phyloP scores from a whole-genome alignment of 306 rosid species.

The Gastrolobium bilobum region DNA sequence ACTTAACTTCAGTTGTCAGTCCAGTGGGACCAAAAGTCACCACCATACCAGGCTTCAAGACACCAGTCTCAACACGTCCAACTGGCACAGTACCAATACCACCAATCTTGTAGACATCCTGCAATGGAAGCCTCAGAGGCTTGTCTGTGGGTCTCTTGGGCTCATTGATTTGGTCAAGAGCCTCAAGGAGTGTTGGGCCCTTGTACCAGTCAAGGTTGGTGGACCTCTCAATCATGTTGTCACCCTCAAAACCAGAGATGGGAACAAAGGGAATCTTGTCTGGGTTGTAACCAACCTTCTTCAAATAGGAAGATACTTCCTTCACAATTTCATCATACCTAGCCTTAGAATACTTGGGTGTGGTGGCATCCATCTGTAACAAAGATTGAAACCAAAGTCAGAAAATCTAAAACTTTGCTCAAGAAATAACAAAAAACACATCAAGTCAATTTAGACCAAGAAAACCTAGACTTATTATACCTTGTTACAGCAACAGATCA shows the following conservation, averaged over 20 bases:
- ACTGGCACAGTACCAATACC: constrained; percentile 63
- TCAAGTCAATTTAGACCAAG: not conserved
- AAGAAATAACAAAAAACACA: too few species aligned
- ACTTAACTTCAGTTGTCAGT: constrained; percentile 60
- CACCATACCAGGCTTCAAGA: constrained; percentile 50
- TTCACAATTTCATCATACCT: constrained; percentile 63
- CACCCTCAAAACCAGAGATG: constrained; percentile 66
- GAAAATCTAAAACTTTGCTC: too few species aligned
- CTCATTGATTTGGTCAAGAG: constrained; percentile 55
- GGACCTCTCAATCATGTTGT: constrained; percentile 63
- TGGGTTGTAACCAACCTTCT: constrained; percentile 79
- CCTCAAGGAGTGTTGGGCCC: constrained; percentile 63
- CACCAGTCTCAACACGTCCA: constrained; percentile 57
- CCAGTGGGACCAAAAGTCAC: constrained; percentile 58
- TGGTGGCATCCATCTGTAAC: constrained; percentile 66
- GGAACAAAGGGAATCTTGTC: constrained; percentile 66
- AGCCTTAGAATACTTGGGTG: constrained; percentile 66
- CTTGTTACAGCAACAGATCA: constrained; percentile 61
- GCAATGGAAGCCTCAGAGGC: constrained; percentile 58
- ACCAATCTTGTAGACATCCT: constrained; percentile 62
- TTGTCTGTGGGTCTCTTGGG: constrained; percentile 61
- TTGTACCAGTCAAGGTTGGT: constrained; percentile 67
- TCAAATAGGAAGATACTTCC: constrained; percentile 64
- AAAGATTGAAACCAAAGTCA: not conserved
- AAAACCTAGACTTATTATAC: not conserved